These are phyloP conservation scores for Schizochytrium sp. DNA, from an alignment of 108 stramenopile species.

Conservation along the genomic window DNA sequence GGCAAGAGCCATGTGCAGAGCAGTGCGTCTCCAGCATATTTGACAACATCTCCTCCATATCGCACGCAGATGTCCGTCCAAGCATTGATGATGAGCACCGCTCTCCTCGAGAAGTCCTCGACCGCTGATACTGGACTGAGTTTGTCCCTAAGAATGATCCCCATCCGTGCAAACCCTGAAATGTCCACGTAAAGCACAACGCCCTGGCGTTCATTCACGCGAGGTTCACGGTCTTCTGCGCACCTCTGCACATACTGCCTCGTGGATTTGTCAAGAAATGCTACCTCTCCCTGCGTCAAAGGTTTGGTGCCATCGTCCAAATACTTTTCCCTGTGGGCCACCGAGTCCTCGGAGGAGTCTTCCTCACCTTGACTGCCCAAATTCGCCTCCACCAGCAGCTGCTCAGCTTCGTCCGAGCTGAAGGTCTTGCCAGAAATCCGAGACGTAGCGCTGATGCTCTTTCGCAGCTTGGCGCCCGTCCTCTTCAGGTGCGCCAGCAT, in stretches of 20 bases:
- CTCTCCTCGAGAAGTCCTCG: neutral
- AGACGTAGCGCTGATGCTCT: neutral
- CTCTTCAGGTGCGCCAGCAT: neutral
- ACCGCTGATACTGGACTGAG: neutral
- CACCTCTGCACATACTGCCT: neutral
- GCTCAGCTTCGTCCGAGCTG: neutral
- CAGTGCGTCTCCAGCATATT: constrained; percentile 33
- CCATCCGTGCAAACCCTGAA: constrained; percentile 18
- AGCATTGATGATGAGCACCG: constrained; percentile 11
- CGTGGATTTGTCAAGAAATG: neutral
- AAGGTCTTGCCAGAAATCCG: neutral
- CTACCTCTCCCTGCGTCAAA: constrained; percentile 20
- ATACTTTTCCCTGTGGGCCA: neutral
- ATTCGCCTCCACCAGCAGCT: neutral
- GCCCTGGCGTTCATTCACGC: constrained; percentile 22
- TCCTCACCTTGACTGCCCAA: neutral
- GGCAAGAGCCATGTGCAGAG: constrained; percentile 43
- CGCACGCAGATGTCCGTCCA: neutral
- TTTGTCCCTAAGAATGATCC: constrained; percentile 14
- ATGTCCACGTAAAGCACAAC: constrained; percentile 52
- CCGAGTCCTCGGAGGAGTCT: neutral
- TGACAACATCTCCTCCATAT: constrained; percentile 52
- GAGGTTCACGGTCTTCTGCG: constrained; percentile 6
- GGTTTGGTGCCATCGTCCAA: neutral
- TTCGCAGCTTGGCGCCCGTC: neutral